These are phyloP conservation scores for Saccharomyces hybrid DNA, from an alignment of 1,139 yeast genomes.

Conservation along the genomic window DNA sequence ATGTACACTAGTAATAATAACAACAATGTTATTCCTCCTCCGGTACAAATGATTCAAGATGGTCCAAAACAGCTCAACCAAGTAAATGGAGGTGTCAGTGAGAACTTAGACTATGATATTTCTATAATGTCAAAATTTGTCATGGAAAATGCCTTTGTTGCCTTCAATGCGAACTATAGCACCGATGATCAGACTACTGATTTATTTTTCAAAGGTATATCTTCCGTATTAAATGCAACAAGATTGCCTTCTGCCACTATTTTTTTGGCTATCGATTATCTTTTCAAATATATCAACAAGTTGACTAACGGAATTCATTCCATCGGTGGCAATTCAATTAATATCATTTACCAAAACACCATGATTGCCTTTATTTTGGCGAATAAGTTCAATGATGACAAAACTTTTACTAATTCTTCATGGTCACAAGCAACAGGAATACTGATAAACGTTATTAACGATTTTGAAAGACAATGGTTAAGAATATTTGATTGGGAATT, in stretches of 20 bases:
- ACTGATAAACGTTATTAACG: constrained; percentile 50
- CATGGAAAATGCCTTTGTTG: constrained; percentile 44
- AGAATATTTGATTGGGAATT: constrained; percentile 33
- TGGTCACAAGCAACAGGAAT: constrained; percentile 96
- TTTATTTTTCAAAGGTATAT: constrained; percentile 53
- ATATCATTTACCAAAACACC: constrained; percentile 53
- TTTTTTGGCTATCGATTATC: constrained; percentile 68
- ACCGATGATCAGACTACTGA: constrained; percentile 36
- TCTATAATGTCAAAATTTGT: constrained; percentile 71
- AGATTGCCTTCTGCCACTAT: constrained; percentile 79
- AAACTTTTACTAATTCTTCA: constrained; percentile 88
- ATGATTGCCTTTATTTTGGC: constrained; percentile 74
- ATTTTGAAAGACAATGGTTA: constrained; percentile 71
- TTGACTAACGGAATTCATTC: constrained; percentile 28
- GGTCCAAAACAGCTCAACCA: constrained; percentile 16
- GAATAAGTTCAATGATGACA: constrained; percentile 92
- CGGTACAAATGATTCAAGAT: constrained; percentile 1
- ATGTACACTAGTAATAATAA: constrained; percentile 1
- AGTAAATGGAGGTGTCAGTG: constrained; percentile 66
- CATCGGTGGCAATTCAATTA: constrained; percentile 31
- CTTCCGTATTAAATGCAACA: constrained; percentile 78
- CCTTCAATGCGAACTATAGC: constrained; percentile 33
- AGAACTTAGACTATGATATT: constrained; percentile 72
- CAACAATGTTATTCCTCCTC: not conserved
- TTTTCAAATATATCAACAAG: constrained; percentile 40